These are phyloP conservation scores for Backusella tarrabulga DNA, from an alignment of 192 early-diverging fungal species.

Conservation along the genomic window DNA sequence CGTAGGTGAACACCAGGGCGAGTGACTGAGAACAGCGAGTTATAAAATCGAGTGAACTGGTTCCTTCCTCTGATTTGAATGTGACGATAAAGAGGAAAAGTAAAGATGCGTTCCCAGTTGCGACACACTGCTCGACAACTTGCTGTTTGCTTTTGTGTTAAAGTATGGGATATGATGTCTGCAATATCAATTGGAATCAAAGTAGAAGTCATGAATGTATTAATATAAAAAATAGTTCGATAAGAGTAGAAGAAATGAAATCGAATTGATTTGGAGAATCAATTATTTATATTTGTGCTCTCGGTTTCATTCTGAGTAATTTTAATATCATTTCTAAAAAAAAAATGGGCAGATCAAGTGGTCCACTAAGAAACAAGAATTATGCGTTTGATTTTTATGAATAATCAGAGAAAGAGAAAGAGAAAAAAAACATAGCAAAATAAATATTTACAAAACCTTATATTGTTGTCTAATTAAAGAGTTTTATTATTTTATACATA, in stretches of 20 bases:
- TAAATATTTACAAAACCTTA: no score
- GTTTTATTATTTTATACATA: neutral
- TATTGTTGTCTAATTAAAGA: neutral
- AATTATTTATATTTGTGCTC: neutral
- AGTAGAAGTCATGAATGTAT: neutral
- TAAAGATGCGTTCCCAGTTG: neutral
- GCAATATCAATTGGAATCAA: neutral
- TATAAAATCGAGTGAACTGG: neutral
- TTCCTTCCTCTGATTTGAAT: neutral
- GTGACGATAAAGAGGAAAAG: neutral
- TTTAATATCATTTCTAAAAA: neutral
- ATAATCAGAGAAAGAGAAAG: neutral
- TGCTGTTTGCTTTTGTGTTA: conserved; percentile 5
- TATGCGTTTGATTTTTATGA: neutral
- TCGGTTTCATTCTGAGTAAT: neutral
- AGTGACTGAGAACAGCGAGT: neutral
- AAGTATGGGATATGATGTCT: neutral
- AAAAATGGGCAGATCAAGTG: neutral
- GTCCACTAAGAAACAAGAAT: neutral
- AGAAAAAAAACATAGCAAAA: neutral
- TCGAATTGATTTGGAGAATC: neutral
- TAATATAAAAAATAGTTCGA: neutral
- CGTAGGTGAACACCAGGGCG: neutral
- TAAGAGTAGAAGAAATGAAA: neutral
- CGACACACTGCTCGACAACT: neutral